phyloP scores from a whole-genome alignment of 805 yeast genomes.

The Nakazawaea ernobii region DNA sequence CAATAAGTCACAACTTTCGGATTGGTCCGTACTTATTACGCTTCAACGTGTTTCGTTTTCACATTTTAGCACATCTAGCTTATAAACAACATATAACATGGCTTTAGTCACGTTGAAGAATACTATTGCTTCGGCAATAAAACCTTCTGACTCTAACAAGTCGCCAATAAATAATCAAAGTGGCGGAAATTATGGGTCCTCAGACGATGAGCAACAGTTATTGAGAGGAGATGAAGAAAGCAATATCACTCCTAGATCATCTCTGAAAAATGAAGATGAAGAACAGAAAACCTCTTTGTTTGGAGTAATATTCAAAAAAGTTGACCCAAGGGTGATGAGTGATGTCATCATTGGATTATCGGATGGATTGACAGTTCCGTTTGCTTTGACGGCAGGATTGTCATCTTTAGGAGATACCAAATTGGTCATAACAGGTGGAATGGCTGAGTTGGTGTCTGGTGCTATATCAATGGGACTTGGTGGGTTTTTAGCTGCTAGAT shows the following conservation, averaged over 20 bases:
- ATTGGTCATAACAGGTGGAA: conserved; percentile 94
- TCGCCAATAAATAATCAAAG: conserved; percentile 3
- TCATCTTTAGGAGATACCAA: conserved; percentile 85
- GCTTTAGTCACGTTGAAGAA: conserved; percentile 26
- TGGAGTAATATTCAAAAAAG: conserved; percentile 39
- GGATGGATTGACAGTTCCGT: conserved; percentile 97
- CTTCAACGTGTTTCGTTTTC: no score
- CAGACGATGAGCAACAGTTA: conserved; percentile 5
- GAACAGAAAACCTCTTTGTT: conserved; percentile 1
- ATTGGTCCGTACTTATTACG: no score
- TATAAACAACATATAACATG: conserved; percentile 18
- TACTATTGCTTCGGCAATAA: conserved; percentile 18
- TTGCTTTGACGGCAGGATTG: conserved; percentile 95
- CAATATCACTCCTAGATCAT: background rate
- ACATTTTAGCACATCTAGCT: no score
- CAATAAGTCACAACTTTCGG: no score
- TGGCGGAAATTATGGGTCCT: conserved; percentile 5
- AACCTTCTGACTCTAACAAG: background rate
- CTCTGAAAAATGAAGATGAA: background rate
- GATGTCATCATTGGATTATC: conserved; percentile 90
- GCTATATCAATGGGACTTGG: conserved; percentile 98
- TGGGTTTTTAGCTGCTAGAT: conserved; percentile 90
- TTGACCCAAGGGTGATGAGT: conserved; percentile 90
- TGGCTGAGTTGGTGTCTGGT: conserved; percentile 95
- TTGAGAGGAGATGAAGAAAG: conserved; percentile 1